These are phyloP conservation scores for Plectosphaerella plurivora DNA, from an alignment of 2,329 filamentous ascomycete genomes.

Conservation along the genomic window DNA sequence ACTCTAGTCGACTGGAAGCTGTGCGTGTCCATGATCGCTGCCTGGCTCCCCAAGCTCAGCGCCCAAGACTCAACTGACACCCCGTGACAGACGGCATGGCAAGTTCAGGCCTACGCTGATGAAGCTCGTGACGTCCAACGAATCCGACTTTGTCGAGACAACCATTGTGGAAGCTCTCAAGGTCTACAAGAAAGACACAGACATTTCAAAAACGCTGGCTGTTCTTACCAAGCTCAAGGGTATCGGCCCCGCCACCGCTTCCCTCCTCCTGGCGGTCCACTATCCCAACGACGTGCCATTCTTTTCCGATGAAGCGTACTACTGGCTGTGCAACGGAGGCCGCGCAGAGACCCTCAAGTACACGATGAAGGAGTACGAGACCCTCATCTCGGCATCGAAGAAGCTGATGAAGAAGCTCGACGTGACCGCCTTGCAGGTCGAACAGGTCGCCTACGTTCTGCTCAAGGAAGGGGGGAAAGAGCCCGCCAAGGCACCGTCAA, in stretches of 20 bases:
- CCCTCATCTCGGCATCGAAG: conserved; percentile 41
- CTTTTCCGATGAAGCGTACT: conserved; percentile 76
- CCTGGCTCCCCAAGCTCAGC: neutral
- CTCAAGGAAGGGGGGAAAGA: conserved; percentile 34
- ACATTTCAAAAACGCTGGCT: conserved; percentile 40
- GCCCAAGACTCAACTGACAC: neutral
- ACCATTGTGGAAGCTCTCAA: conserved; percentile 50
- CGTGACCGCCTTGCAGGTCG: conserved; percentile 57
- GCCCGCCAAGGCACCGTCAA: neutral
- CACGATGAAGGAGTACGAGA: conserved; percentile 61
- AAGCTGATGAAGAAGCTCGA: conserved; percentile 42
- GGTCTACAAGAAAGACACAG: conserved; percentile 32
- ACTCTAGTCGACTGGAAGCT: conserved; percentile 67
- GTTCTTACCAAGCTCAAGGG: conserved; percentile 61
- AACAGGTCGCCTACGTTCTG: conserved; percentile 68
- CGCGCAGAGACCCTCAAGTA: conserved; percentile 60
- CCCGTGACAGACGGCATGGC: conserved; percentile 47
- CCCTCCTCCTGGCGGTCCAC: conserved; percentile 64
- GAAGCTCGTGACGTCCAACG: conserved; percentile 59
- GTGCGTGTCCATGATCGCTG: conserved; percentile 34
- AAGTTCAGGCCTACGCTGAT: conserved; percentile 58
- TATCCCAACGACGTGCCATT: conserved; percentile 59
- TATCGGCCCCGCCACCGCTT: conserved; percentile 76
- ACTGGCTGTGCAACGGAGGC: conserved; percentile 61
- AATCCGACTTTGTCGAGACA: conserved; percentile 35